Base-by-base conservation (phyloP, 345 rosid genomes). In the Eucalyptus erythrocorys region DNA sequence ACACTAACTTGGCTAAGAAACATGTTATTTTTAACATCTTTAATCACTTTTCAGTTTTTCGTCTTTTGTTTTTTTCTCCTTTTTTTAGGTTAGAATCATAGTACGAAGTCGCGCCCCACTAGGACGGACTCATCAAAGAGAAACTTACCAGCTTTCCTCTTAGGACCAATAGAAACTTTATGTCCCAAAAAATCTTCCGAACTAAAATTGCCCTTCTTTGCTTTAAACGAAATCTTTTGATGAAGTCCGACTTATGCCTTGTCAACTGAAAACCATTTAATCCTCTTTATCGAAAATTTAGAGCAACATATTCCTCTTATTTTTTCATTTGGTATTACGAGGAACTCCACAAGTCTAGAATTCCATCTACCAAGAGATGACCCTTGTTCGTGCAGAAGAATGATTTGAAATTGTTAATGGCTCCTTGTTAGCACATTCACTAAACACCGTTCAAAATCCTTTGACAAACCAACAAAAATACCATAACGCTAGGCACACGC, bases 41-140 rank as follows among this genome's bases (percentile, higher is more conserved):
- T n/a, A 7, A 66, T 4, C 76, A 66, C 2, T 66, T 66, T 32
- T 32, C 32, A 66, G 21, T 32, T 9, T 59, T 26, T 15, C 0
- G 17, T n/a, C 32, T n/a, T n/a, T 4, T 15, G 40, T 14, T n/a
- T n/a, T 3, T n/a, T n/a, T 13, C 7, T n/a, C 40, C 40, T 0
- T 14, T 32, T 32, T 66, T 66, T 4, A 16, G 40, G 79, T 34
- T 66, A 66, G 79, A 32, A 66, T 66, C 19, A n/a, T 64, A 14
- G 71, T n/a, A n/a, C 37, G 37, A 64, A 64, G 71, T 14, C 71
- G 71, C 37, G 6, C 37, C 19, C 71, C 21, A 7, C 37, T n/a
- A 4, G 5, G 37, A 64, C 4, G 19, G 71, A n/a, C 71, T 30
- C 71, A 16, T 32, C 37, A 64, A 64, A 26, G 37, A 64, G 71